Percentiles rank a stretch among this genome's conserved stretches.
phyloP scores from a whole-genome alignment of 2,329 filamentous ascomycete genomes.

The Coniochaeta sp. region DNA sequence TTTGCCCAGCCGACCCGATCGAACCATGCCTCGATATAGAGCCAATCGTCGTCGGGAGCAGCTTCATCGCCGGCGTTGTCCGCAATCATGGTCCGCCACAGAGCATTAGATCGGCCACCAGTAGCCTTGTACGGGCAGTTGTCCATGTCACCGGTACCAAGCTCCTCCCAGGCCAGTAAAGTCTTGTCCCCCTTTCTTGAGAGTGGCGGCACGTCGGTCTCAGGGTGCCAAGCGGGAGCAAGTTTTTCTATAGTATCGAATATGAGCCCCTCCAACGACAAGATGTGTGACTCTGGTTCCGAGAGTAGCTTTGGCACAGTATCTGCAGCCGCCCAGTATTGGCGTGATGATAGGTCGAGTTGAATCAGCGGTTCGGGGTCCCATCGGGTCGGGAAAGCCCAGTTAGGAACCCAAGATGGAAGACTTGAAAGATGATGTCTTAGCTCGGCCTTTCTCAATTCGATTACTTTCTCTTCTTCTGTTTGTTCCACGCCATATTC shows the following conservation, averaged over 20 bases:
- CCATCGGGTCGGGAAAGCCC: constrained; percentile 3
- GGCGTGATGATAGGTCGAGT: not conserved
- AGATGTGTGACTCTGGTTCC: not conserved
- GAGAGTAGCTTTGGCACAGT: not conserved
- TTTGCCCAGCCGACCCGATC: constrained; percentile 4
- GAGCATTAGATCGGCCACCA: constrained; percentile 3
- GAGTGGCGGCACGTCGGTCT: not conserved
- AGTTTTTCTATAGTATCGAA: constrained; percentile 6
- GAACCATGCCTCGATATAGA: constrained; percentile 6
- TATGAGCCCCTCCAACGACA: constrained; percentile 2
- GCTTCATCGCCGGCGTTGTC: constrained; percentile 4
- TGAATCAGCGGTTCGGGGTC: constrained; percentile 8
- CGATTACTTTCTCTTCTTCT: not conserved
- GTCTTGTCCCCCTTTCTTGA: constrained; percentile 3
- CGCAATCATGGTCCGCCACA: constrained; percentile 6
- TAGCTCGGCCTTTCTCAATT: not conserved
- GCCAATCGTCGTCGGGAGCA: not conserved
- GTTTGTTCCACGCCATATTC: constrained; percentile 1
- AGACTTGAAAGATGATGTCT: constrained; percentile 1
- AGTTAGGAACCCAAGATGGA: constrained; percentile 11
- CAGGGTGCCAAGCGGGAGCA: constrained; percentile 5
- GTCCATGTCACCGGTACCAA: not conserved
- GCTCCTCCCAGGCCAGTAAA: constrained; percentile 3
- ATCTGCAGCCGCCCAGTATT: not conserved
- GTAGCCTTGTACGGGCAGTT: constrained; percentile 4